A percentile compares a stretch with the other conserved stretches of the same genome.
Conservation (phyloP, 441 rosid species). For the Pelargonium exstipulatum region DNA sequence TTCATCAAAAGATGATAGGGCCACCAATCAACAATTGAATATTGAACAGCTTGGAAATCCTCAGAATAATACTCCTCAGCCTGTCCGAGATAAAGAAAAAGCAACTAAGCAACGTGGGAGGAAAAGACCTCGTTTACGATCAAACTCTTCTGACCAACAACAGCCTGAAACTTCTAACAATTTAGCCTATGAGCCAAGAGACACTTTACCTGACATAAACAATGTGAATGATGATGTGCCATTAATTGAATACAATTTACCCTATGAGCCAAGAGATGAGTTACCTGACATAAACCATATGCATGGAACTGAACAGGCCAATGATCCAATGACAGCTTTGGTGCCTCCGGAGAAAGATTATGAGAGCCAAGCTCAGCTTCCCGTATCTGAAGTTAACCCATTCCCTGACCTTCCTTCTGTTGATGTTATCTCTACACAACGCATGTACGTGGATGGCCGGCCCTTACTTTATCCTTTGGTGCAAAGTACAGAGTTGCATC, state of each 20-base stretch:
- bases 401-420: conserved; percentile 43
- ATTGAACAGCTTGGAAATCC: conserved; percentile 25
- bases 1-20: conserved; percentile 61
- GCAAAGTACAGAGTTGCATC: conserved; percentile 43
- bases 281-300: conserved; percentile 17
- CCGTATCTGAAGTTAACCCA: conserved; percentile 35
- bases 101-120: conserved; percentile 36
- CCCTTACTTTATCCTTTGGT: conserved; percentile 38
- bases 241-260: conserved; percentile 27
- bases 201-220: conserved; percentile 53
- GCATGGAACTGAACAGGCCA: conserved; percentile 27
- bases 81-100: conserved; percentile 30
- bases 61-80: conserved; percentile 19
- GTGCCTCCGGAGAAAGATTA: conserved; percentile 34
- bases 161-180: conserved; percentile 26
- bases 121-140: conserved; percentile 40
- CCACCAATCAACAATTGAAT: conserved; percentile 33
- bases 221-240: conserved; percentile 29
- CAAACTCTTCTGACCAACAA: conserved; percentile 30
- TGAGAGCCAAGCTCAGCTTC: conserved; percentile 32
- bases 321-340: conserved; percentile 24
- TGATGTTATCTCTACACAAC: conserved; percentile 32
- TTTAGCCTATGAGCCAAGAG: conserved; percentile 37
- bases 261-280: not conserved
- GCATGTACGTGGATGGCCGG: conserved; percentile 48